Evolutionary conservation across 768 basidiomycete species (phyloP).

Genomic region (Phylloporus rhodoxanthus): DNA sequence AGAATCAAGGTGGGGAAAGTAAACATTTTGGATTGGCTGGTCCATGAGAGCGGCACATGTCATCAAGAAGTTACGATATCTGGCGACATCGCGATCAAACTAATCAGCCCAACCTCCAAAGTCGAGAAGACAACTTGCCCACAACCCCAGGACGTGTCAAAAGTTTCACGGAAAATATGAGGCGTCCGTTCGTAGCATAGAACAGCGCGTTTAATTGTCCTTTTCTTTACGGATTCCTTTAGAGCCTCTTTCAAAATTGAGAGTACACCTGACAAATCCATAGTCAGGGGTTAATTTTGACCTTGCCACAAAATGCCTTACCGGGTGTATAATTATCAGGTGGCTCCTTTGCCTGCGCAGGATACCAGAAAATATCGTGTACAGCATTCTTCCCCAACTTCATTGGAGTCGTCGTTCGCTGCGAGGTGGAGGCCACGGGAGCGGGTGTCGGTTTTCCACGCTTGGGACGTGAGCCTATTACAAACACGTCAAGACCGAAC

Average conservation of each 20-base stretch:
- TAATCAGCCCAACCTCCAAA: constrained; percentile 1
- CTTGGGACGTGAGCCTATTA: constrained; percentile 11
- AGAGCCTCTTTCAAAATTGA: constrained; percentile 55
- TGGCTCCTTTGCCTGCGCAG: constrained; percentile 39
- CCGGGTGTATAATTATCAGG: constrained; percentile 61
- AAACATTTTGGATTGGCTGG: constrained; percentile 56
- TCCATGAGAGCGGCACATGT: constrained; percentile 65
- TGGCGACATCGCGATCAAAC: constrained; percentile 23
- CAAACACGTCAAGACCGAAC: neutral
- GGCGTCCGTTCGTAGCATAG: constrained; percentile 61
- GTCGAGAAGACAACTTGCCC: constrained; percentile 40
- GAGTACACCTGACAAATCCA: constrained; percentile 48
- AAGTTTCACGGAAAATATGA: constrained; percentile 50
- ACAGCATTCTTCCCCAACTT: constrained; percentile 4
- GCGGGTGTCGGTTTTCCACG: constrained; percentile 15
- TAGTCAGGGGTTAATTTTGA: constrained; percentile 12
- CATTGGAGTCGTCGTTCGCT: neutral
- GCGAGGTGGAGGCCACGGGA: neutral
- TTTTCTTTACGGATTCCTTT: constrained; percentile 44
- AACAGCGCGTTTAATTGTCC: constrained; percentile 47
- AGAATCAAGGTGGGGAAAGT: constrained; percentile 54
- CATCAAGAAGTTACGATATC: constrained; percentile 83
- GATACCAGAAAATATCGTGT: constrained; percentile 63
- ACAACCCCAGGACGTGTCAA: constrained; percentile 70
- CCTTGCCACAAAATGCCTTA: constrained; percentile 34